These are phyloP conservation scores for Orbilia oligospora DNA, from an alignment of 2,329 filamentous ascomycete genomes.

Conservation along the genomic window DNA sequence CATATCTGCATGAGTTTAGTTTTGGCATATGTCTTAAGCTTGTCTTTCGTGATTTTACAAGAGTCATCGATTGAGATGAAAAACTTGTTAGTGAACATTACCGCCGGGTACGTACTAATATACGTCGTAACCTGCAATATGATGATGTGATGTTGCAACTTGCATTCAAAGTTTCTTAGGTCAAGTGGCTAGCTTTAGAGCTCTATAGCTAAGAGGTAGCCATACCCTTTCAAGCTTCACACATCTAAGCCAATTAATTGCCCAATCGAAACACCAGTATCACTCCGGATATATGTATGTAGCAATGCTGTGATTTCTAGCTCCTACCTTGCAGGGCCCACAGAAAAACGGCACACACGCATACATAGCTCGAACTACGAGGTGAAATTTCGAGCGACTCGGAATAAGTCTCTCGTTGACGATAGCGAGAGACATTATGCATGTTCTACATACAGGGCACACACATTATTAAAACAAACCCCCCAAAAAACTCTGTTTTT, in stretches of 20 bases:
- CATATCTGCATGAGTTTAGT: neutral
- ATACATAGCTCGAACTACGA: slow-evolving; percentile 6
- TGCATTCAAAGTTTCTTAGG: slow-evolving; percentile 46
- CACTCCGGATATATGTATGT: slow-evolving; percentile 25
- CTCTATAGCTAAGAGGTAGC: slow-evolving; percentile 10
- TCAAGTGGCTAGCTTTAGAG: slow-evolving; percentile 55
- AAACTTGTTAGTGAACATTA: slow-evolving; percentile 14
- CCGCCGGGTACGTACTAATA: neutral
- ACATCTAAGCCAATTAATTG: slow-evolving; percentile 6
- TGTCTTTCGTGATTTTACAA: slow-evolving; percentile 10
- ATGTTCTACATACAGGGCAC: slow-evolving; percentile 18
- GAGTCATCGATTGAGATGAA: slow-evolving; percentile 2
- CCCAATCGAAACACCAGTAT: slow-evolving; percentile 48
- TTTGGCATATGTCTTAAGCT: slow-evolving; percentile 16
- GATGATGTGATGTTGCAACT: slow-evolving; percentile 50
- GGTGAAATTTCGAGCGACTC: slow-evolving; percentile 23
- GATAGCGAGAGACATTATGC: slow-evolving; percentile 23
- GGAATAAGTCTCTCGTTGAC: slow-evolving; percentile 7
- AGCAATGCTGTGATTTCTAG: slow-evolving; percentile 36
- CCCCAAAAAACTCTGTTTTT: slow-evolving; percentile 28
- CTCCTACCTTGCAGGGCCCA: slow-evolving; percentile 44
- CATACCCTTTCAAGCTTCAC: slow-evolving; percentile 21
- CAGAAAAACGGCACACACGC: slow-evolving; percentile 32
- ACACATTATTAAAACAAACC: neutral
- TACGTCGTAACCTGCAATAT: slow-evolving; percentile 36